Evolutionary conservation across 345 rosid genomes (phyloP), one percentile per base, ranked within the genome.

Genomic region (Sonneratia caseolaris): DNA sequence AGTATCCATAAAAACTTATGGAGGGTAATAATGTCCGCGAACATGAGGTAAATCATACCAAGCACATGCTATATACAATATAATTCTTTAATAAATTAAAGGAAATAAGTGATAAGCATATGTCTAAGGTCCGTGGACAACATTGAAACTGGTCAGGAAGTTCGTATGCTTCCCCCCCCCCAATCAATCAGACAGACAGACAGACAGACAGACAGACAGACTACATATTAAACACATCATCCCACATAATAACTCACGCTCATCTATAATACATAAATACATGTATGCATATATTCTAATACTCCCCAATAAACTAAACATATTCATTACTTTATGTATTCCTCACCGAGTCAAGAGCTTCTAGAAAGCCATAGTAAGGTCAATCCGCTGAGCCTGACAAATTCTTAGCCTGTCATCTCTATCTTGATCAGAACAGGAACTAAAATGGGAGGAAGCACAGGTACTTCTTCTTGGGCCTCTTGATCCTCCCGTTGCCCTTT

Each of bases 401-500:
- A 47, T 47, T 47, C 14, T 47, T 13, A 40, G 43, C 43, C 32
- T 40, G 43, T 42, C 27, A 32, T 67, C 49, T 19, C 4, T 66
- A 15, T 37, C 49, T 40, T 43, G 45, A 11, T 43, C 56, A 42
- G 37, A 22, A 68, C 36, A 68, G 12, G 47, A 76, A 69, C 73
- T 76, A 69, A 66, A 81, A 81, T 22, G 86, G 83, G 74, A 47
- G 15, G 15, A 82, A 81, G 77, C 91, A 81, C 37, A 70, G 49
- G 61, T 79, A 81, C 79, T 86, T 80, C 71, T 74, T 74, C 78
- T 71, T 74, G 3, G 62, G 74, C 59, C 64, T 76, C 75, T 76
- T 82, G 71, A 7, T 74, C 70, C 74, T 74, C 43, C 80, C 51
- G 18, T 27, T 57, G 24, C 59, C 55, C 76, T 80, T 76, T 72